These are phyloP conservation scores for Sordariomycetes sp. DNA, from an alignment of 2,329 filamentous ascomycete genomes.

Conservation along the genomic window DNA sequence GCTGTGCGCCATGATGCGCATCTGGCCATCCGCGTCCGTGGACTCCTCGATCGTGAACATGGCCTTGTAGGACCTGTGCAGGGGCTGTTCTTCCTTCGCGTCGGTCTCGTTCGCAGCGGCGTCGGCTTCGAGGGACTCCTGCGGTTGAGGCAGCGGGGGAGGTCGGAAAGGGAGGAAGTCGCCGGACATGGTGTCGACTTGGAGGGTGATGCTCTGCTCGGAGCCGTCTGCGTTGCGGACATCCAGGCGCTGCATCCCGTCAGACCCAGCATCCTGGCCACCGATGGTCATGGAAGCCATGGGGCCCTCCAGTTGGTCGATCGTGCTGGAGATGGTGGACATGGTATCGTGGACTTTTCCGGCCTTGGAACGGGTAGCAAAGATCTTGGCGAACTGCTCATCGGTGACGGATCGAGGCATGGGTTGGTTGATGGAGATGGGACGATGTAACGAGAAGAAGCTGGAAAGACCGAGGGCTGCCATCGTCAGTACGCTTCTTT, in stretches of 20 bases:
- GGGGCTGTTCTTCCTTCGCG: constrained; percentile 25
- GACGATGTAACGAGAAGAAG: constrained; percentile 94
- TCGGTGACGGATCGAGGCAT: constrained; percentile 65
- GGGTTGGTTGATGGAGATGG: constrained; percentile 78
- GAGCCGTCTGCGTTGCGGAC: constrained; percentile 46
- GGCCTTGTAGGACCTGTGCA: constrained; percentile 51
- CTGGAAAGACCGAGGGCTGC: constrained; percentile 78
- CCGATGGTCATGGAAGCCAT: constrained; percentile 44
- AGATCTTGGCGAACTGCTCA: constrained; percentile 78
- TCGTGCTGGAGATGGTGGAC: constrained; percentile 53
- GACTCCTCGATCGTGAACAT: constrained; percentile 61
- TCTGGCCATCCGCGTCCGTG: constrained; percentile 47
- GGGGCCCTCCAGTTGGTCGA: constrained; percentile 49
- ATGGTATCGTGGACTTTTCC: constrained; percentile 53
- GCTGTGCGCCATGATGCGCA: constrained; percentile 52
- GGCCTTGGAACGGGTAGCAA: constrained; percentile 46
- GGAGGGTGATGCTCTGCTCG: constrained; percentile 52
- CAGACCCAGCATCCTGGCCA: constrained; percentile 29
- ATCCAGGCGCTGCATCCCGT: constrained; percentile 40
- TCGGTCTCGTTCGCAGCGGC: constrained; percentile 19
- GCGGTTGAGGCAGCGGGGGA: constrained; percentile 67
- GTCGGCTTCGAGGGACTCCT: constrained; percentile 25
- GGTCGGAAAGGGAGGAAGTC: constrained; percentile 74
- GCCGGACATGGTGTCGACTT: constrained; percentile 59
- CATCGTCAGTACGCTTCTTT: constrained; percentile 8